Evolutionary conservation across 495 filamentous ascomycete genomes (phyloP).

Genomic region (Astrocystis sublimbata): DNA sequence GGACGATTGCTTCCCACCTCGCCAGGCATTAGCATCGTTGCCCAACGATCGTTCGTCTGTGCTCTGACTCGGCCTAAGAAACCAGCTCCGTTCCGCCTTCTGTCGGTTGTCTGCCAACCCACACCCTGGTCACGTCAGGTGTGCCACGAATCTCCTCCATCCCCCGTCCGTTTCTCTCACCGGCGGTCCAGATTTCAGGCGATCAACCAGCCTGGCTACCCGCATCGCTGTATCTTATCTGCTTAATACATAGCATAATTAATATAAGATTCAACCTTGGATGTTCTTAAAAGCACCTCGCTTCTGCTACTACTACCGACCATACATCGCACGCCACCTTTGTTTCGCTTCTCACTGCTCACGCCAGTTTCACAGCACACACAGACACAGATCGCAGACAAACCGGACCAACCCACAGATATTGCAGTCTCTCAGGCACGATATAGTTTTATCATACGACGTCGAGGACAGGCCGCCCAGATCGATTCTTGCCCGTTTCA

Average conservation of each 20-base stretch:
- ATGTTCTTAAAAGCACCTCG: constrained; percentile 36
- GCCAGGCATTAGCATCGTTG: constrained; percentile 4
- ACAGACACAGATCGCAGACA: no score
- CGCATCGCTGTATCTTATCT: constrained; percentile 2
- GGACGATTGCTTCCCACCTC: constrained; percentile 6
- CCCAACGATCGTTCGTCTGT: constrained; percentile 8
- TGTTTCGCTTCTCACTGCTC: constrained; percentile 21
- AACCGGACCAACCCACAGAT: no score
- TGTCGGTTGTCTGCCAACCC: background rate
- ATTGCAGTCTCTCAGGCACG: constrained; percentile 18
- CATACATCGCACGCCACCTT: constrained; percentile 17
- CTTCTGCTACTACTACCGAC: constrained; percentile 31
- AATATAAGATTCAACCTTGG: constrained; percentile 53
- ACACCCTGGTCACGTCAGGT: background rate
- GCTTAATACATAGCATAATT: constrained; percentile 55
- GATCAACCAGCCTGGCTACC: background rate
- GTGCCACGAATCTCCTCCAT: background rate
- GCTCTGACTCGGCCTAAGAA: background rate
- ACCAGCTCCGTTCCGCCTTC: background rate
- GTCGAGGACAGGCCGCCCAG: background rate
- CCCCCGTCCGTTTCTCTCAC: background rate
- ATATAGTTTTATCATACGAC: background rate
- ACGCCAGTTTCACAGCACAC: constrained; percentile 21
- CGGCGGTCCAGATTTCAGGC: background rate
- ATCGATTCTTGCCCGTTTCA: background rate